phyloP scores from a whole-genome alignment of 179 eudicot genomes.

The Silene vulgaris region DNA sequence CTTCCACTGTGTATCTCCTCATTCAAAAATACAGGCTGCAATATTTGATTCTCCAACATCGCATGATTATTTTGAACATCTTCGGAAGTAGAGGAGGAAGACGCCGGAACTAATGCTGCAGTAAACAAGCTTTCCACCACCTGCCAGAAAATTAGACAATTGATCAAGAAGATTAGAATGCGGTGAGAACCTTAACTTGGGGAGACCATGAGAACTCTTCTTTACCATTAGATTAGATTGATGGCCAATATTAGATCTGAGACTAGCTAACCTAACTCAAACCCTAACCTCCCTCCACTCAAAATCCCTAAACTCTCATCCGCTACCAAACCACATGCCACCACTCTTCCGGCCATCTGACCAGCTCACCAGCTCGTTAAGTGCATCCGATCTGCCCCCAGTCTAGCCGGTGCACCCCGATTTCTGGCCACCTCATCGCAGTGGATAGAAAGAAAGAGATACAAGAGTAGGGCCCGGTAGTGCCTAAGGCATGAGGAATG shows the following conservation, averaged over 20 bases:
- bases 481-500: neutral
- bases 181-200: neutral
- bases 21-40: slow-evolving; percentile 24
- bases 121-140: slow-evolving; percentile 41
- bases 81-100: slow-evolving; percentile 25
- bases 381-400: too few relatives aligned
- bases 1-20: slow-evolving; percentile 26
- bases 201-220: neutral
- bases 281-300: neutral
- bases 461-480: neutral
- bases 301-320: neutral
- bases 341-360: neutral
- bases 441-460: neutral
- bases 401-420: too few relatives aligned
- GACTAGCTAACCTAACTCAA: neutral
- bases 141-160: slow-evolving; percentile 35
- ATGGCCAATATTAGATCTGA: neutral
- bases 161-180: slow-evolving; percentile 2
- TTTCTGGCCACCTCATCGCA: neutral
- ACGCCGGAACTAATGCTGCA: slow-evolving; percentile 27
- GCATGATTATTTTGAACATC: slow-evolving; percentile 29
- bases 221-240: neutral
- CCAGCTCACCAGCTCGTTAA: too few relatives aligned
- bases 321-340: neutral
- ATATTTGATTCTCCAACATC: slow-evolving; percentile 28